A percentile compares a stretch with the other conserved stretches of the same genome.
These are phyloP conservation scores for Thraustochytrium sp. DNA, from an alignment of 352 stramenopile genomes.

Conservation along the genomic window DNA sequence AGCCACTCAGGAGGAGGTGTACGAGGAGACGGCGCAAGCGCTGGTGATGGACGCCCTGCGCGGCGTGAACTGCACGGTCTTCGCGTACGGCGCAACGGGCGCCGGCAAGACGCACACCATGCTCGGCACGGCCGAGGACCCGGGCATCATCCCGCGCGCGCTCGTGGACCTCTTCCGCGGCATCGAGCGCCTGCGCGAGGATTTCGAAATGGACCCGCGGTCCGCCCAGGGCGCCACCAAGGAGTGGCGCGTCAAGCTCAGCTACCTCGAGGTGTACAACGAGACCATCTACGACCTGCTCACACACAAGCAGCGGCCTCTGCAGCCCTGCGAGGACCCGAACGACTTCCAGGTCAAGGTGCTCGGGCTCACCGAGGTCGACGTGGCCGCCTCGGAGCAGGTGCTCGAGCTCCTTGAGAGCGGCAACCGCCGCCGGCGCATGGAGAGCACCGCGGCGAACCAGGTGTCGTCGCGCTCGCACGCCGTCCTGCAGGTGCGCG, in stretches of 20 bases:
- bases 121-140: neutral
- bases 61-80: constrained; percentile 46
- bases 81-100: constrained; percentile 45
- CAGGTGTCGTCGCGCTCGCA: constrained; percentile 76
- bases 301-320: constrained; percentile 1
- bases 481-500: constrained; percentile 72
- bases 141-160: constrained; percentile 36
- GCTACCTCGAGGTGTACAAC: constrained; percentile 71
- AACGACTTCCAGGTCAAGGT: constrained; percentile 44
- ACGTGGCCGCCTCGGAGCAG: neutral
- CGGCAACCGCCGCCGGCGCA: constrained; percentile 59
- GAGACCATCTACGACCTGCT: constrained; percentile 83
- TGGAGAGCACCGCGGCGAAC: constrained; percentile 78
- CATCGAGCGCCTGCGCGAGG: neutral
- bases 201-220: neutral
- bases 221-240: neutral
- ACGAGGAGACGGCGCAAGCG: constrained; percentile 32
- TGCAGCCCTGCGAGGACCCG: constrained; percentile 47
- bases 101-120: constrained; percentile 45
- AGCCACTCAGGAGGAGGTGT: constrained; percentile 33
- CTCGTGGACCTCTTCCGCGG: constrained; percentile 36
- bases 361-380: constrained; percentile 44
- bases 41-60: constrained; percentile 17
- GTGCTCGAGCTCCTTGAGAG: constrained; percentile 57
- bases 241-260: constrained; percentile 44